Base-by-base conservation (phyloP, 139 green algal species). In the Chlorella sp. region DNA sequence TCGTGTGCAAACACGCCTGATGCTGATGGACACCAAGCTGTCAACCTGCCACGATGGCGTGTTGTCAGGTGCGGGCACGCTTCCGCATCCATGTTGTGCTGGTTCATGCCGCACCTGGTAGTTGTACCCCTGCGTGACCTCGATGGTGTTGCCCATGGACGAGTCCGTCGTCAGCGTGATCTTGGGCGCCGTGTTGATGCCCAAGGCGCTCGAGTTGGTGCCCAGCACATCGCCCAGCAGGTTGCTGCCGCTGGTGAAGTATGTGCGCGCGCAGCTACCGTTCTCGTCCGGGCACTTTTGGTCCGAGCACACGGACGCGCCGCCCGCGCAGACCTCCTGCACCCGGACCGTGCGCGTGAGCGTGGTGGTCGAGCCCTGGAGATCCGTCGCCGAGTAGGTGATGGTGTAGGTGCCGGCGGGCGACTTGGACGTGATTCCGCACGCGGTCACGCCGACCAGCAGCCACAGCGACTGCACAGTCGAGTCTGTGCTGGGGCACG, bases 351-450 rank as follows among this genome's bases (percentile, higher is more conserved):
- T 74, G 34, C 72, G 73, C 2, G 17, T 31, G 3, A 36, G 29
- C 17, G 36, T 35, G 20, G 23, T 20, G 31, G 62, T 50, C 2
- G 5, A 6, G 27, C 74, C 74, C 1, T 14, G 1, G 2, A 32
- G 49, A 68, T 80, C 74, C 5, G 62, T 68, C 27, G 68, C 68
- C 6, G 42, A 33, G 74, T 71, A 80, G 1, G 31, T 72, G 68
- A 80, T 42, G 32, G 10, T 30, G 66, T 74, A 69, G 23, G 23
- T 33, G 1, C 74, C 67, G 22, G 68, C 35, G 2, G 22, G 17
- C 42, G 73, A 61, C 3, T 27, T 2, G 36, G 42, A 1, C 5
- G 27, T 36, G 20, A 80, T 31, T 20, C 31, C 27, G 74, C 74
- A 80, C 2, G 59, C 61, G 2, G 26, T 31, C 61, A 75, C 23